Evolutionary conservation across 768 basidiomycete genomes (phyloP), one percentile per base, ranked within the genome.

Genomic region (Leccinum subgranulosum): DNA sequence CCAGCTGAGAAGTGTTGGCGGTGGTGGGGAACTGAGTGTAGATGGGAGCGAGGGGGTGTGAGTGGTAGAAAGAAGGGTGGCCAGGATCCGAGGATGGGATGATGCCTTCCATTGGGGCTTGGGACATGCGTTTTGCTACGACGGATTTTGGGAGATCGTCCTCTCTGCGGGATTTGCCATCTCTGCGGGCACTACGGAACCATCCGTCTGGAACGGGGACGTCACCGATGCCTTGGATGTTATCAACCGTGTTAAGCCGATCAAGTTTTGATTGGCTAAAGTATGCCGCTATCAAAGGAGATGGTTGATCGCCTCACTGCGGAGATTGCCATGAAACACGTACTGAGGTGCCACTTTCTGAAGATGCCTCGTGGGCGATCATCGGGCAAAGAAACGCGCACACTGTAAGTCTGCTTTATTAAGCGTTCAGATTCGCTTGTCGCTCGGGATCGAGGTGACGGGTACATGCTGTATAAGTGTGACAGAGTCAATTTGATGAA

Each of bases 231-330:
- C 81, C 83, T 25, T 77, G 83, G 64, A 92, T 81, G 51, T 78
- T 81, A 69, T 90, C 88, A 51, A 92, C 83, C 36, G 87, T 90
- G 61, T 80, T 77, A 43, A 92, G 81, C 54, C 79, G 78, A 68
- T 89, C 86, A 58, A 92, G 75, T 55, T 81, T 87, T 65, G 84
- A 84, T 66, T 89, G 89, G 64, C 87, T 90, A 71, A 90, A 92
- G 77, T 92, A 92, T 49, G 90, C 90, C 59, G 90, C 90, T 92
- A 67, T 34, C 56, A 55, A 53, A 54, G 25, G 48, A 45, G 48
- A 54, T 45, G 51, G 55, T 65, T 53, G 55, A 50, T 48, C 31
- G 50, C 12, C 54, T 49, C 53, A 34, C 59, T 62, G 52, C 69
- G 72, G 69, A 64, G 68, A 72, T 70, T 63, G 64, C 62, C 62